Evolutionary conservation across 257 asterid species (phyloP).

Genomic region (Datura wrightii): DNA sequence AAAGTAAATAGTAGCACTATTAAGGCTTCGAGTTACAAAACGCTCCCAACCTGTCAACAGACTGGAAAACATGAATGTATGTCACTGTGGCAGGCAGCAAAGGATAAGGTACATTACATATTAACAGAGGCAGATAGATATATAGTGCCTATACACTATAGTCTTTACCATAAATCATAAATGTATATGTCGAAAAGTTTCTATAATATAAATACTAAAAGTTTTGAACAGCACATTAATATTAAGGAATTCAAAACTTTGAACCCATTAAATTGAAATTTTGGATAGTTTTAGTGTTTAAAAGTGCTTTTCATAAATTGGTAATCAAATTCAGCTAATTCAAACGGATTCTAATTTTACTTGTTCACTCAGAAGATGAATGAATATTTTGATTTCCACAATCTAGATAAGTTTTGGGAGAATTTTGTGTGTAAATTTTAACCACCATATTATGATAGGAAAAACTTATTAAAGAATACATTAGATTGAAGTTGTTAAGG

Average conservation of each 20-base stretch:
- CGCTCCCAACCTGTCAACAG: constrained; percentile 27
- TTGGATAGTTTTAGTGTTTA: neutral
- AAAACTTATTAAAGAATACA: no score
- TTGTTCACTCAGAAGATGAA: no score
- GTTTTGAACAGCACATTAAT: no score
- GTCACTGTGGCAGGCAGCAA: neutral
- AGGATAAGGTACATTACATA: neutral
- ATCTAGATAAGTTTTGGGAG: no score
- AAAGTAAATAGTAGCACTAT: neutral
- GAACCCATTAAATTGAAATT: neutral
- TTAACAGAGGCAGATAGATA: neutral
- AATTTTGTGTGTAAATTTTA: no score
- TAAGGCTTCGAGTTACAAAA: neutral
- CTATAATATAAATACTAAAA: no score
- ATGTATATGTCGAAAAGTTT: neutral
- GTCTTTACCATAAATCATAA: neutral
- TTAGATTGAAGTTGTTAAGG: no score
- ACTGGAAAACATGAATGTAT: neutral
- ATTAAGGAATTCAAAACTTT: neutral
- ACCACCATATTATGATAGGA: no score
- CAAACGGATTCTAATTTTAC: no score
- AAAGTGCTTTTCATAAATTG: no score
- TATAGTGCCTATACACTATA: neutral
- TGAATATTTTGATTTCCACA: no score
- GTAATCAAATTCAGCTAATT: no score